These are phyloP conservation scores for Chaetomium strumarium DNA, from an alignment of 2,329 filamentous ascomycete genomes.

Conservation along the genomic window DNA sequence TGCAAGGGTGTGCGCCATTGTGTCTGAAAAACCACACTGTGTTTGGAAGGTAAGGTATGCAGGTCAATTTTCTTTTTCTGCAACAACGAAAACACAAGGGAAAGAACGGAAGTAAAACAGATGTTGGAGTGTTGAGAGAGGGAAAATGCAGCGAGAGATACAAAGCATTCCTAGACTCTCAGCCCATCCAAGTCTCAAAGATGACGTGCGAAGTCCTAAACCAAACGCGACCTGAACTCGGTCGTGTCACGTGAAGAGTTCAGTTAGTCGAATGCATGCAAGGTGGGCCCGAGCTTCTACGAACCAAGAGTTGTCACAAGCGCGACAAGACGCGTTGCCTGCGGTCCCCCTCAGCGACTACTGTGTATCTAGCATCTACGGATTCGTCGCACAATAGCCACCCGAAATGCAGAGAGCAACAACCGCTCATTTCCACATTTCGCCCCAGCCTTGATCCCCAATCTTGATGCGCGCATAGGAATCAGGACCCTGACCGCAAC, in stretches of 20 bases:
- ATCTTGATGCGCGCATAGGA: constrained; percentile 12
- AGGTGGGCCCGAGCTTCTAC: background rate
- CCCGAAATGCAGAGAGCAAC: constrained; percentile 1
- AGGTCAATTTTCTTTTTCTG: too few species aligned
- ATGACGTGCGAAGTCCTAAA: too few species aligned
- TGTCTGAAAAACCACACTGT: background rate
- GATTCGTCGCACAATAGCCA: background rate
- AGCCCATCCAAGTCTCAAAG: too few species aligned
- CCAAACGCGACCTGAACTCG: too few species aligned
- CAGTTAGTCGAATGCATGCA: background rate
- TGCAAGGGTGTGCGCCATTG: background rate
- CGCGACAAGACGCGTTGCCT: constrained; percentile 13
- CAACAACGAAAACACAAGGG: too few species aligned
- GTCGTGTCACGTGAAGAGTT: background rate
- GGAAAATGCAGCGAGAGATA: too few species aligned
- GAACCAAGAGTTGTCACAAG: background rate
- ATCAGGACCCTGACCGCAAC: background rate
- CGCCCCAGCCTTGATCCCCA: background rate
- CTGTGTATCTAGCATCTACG: background rate
- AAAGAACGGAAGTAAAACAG: too few species aligned
- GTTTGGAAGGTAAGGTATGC: background rate
- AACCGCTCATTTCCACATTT: background rate
- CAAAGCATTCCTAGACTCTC: too few species aligned
- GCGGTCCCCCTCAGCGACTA: background rate
- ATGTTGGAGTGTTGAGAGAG: too few species aligned